Evolutionary conservation across 192 early-diverging fungal genomes (phyloP).

Genomic region (Backusella tuberculispora): DNA sequence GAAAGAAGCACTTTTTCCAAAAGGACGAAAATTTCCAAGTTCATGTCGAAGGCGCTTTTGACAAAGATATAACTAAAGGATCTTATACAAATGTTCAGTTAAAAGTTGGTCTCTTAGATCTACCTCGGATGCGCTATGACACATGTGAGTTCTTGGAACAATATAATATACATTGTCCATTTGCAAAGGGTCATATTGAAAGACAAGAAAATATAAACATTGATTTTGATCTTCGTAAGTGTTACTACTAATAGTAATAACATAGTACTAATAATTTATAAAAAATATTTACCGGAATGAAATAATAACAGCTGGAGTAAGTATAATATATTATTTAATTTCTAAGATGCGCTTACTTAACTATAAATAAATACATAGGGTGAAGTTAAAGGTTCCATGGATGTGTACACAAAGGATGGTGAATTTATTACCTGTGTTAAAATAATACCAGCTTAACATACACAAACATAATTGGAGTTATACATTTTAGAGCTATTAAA

Average conservation of each 20-base stretch:
- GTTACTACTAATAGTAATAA: neutral
- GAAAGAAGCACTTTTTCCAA: neutral
- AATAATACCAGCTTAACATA: neutral
- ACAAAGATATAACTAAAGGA: neutral
- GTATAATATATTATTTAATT: neutral
- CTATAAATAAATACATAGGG: neutral
- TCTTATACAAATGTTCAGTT: neutral
- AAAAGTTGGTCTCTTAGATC: neutral
- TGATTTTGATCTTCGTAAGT: neutral
- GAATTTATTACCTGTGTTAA: neutral
- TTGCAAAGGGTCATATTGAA: neutral
- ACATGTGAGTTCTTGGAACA: neutral
- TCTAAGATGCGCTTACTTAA: neutral
- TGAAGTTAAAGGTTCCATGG: neutral
- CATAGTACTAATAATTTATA: neutral
- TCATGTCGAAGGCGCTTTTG: neutral
- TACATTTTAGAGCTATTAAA: too few species aligned
- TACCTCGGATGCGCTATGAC: neutral
- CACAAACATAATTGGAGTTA: too few species aligned
- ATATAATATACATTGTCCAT: neutral
- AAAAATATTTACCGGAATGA: neutral
- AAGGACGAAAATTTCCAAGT: neutral
- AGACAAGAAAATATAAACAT: neutral
- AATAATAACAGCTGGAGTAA: neutral
- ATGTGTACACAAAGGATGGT: neutral